phyloP scores from a whole-genome alignment of 805 yeast genomes.

The Candida nanaspora region DNA sequence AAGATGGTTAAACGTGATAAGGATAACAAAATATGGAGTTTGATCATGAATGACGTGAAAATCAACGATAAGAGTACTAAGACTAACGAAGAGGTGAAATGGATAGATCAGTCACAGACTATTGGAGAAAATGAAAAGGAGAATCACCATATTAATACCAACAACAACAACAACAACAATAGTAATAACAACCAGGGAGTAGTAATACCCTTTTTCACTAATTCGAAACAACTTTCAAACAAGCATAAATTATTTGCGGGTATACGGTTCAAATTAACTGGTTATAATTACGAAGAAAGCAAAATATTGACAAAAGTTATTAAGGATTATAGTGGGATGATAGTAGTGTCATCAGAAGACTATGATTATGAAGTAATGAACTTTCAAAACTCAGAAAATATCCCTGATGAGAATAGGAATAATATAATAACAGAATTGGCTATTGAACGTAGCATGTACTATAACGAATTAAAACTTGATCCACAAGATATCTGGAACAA shows the following conservation, averaged over 20 bases:
- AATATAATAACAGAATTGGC: constrained; percentile 20
- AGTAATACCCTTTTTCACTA: constrained; percentile 2
- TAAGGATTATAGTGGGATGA: constrained; percentile 16
- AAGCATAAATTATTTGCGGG: constrained; percentile 7
- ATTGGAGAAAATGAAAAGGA: not conserved
- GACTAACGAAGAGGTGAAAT: constrained; percentile 2
- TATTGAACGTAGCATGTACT: constrained; percentile 22
- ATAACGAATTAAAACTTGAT: constrained; percentile 9
- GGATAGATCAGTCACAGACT: constrained; percentile 4
- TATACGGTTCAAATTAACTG: constrained; percentile 10
- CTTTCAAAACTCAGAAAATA: constrained; percentile 6
- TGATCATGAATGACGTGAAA: constrained; percentile 16
- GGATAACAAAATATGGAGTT: constrained; percentile 15
- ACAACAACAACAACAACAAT: no score
- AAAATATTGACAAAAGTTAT: constrained; percentile 17
- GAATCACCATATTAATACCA: not conserved
- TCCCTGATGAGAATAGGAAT: not conserved
- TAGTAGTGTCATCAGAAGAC: not conserved
- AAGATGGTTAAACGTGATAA: constrained; percentile 18
- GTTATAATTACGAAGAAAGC: constrained; percentile 12
- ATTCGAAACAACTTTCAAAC: constrained; percentile 7
- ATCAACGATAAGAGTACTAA: constrained; percentile 6
- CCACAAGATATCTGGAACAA: constrained; percentile 15
- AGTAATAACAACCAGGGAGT: no score
- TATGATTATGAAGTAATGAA: constrained; percentile 12